Evolutionary conservation across 140 eudicot species (phyloP), one percentile per base, ranked within the genome.

Genomic region (Bidens hawaiensis): DNA sequence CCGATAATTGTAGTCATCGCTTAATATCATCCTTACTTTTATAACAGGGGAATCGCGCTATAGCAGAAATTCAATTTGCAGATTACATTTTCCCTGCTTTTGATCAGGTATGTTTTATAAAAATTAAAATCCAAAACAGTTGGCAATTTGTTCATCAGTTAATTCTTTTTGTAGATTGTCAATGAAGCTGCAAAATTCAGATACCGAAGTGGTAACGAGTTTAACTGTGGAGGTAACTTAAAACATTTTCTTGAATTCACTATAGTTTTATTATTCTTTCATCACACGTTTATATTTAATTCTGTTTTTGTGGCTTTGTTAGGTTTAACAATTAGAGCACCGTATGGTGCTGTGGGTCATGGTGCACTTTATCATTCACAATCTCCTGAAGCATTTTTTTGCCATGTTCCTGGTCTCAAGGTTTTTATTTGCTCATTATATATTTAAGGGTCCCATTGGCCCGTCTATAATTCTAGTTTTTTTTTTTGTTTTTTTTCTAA

Each of bases 361-460:
- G 99, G 99, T 1, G 94, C 89, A 1, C 96, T 78, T 71, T 93
- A 93, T 75, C 99, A 93, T 67, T 93, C 99, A 49, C 99, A 93
- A 59, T 93, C 99, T 28, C 99, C 99, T n/a, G 99, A 93, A 79
- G 91, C 99, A 21, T 93, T 93, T 71, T 93, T 93, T 78, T 93
- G 99, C 72, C 99, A 93, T 75, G 99, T 93, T 70, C 99, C 99
- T 4, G 99, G 99, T 70, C 72, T 93, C 64, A 93, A 93, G 95
- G 99, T 93, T 68, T 63, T 43, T 2, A 43, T 23, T 43, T 31
- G 40, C 42, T 54, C 55, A 23, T 70, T n/a, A 34, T 27, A 23
- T 70, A 42, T 58, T n/a, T 50, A 36, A 42, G 22, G 23, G 24
- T 43, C 27, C 34, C 16, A 13, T 25, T 53, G 22, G 21, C 38